Base-by-base conservation (phyloP, 2,329 filamentous ascomycete species). In the Ophidiomyces ophidiicola region DNA sequence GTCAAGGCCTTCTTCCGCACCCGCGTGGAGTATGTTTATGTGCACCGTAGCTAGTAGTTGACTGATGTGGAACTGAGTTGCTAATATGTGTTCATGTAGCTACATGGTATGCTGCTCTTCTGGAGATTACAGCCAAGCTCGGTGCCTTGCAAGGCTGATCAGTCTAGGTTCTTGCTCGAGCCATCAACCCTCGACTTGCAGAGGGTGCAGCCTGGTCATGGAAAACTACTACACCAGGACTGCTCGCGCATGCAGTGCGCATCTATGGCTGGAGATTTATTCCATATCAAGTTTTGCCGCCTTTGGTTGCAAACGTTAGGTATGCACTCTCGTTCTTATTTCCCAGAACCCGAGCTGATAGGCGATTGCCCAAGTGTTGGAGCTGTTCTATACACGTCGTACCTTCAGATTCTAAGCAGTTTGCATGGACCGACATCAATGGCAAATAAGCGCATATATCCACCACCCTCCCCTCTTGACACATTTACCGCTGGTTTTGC, bases 1-100 rank as follows among this genome's bases (percentile, higher is more conserved):
- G 82, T 86, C 38, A 94, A 94, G 62, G 82, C 86, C 11, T 94
- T 94, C 57, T 93, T 94, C 62, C 76, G 84, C 45, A 87, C 83
- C 1, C 70, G 87, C 43, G 85, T 94, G 47, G 87, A 94, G 66
- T 94, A 86, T 36, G 30, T 38, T 15, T 23, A 14, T 41, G 11
- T 28, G 10, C 17, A 21, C 17, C 18, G 18, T 23, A 24, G 25
- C 10, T 31, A n/a, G n/a, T n/a, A n/a, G n/a, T n/a, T n/a, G n/a
- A n/a, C n/a, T n/a, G n/a, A n/a, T n/a, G n/a, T 31, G 17, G 17
- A n/a, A 23, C 3, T 8, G 10, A 10, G 18, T 17, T 11, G 41
- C 35, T 43, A 43, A 43, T 30, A 19, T 43, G 46, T 55, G 31
- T 36, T 37, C 35, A 30, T 15, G 25, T 50, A 70, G 68, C 52